These are phyloP conservation scores for Erythrophleum ivorense DNA, from an alignment of 331 rosid species.

Conservation along the genomic window DNA sequence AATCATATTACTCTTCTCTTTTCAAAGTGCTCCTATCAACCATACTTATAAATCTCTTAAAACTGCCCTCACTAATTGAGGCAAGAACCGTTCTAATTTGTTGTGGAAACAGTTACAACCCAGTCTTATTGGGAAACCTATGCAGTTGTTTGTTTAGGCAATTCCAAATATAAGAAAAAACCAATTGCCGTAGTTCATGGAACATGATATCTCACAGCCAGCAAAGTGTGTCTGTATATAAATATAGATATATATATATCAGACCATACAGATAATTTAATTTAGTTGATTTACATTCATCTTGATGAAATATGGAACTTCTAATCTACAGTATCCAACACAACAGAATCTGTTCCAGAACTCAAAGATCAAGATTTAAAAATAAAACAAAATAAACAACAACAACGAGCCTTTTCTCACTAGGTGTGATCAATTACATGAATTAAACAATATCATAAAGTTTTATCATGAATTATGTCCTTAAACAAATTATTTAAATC, in stretches of 20 bases:
- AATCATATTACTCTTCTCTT: too few species aligned
- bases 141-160: neutral
- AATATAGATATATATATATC: neutral
- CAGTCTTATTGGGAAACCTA: neutral
- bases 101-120: constrained; percentile 1
- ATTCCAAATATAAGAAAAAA: constrained; percentile 3
- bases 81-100: constrained; percentile 9
- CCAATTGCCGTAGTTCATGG: neutral
- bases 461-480: too few species aligned
- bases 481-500: too few species aligned
- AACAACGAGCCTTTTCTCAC: too few species aligned
- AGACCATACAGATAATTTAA: neutral
- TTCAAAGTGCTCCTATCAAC: constrained; percentile 27
- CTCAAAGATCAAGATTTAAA: neutral
- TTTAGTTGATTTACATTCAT: neutral
- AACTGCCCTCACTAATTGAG: neutral
- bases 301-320: neutral
- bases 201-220: neutral
- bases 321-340: neutral
- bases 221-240: neutral
- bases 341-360: neutral
- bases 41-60: constrained; percentile 21
- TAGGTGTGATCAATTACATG: too few species aligned
- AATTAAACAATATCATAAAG: too few species aligned
- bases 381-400: too few species aligned